Percentiles rank a stretch among this genome's conserved stretches.
Conservation (phyloP, 257 asterid genomes). For the Nyctanthes arbortristis region DNA sequence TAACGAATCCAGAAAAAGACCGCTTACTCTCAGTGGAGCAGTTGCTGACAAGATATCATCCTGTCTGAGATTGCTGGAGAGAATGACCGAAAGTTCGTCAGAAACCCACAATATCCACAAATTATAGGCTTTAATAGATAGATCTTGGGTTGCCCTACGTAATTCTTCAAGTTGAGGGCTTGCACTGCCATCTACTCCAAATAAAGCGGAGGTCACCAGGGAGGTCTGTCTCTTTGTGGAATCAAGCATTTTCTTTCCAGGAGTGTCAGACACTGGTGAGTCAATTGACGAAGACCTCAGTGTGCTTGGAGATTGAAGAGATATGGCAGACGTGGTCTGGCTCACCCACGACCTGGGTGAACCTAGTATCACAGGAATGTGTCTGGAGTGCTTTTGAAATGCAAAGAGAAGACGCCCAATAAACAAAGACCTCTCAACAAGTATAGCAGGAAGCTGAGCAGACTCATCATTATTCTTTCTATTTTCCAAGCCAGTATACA, state of each 20-base stretch:
- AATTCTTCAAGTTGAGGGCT: constrained; percentile 91
- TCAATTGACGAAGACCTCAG: constrained; percentile 48
- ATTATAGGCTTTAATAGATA: constrained; percentile 77
- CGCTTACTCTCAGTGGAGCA: constrained; percentile 76
- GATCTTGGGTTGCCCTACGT: constrained; percentile 67
- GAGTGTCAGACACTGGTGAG: constrained; percentile 50
- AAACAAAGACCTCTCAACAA: constrained; percentile 85
- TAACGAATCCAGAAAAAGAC: constrained; percentile 15
- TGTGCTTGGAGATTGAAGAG: constrained; percentile 39
- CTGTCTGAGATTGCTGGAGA: constrained; percentile 60
- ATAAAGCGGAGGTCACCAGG: constrained; percentile 64
- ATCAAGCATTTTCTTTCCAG: constrained; percentile 62
- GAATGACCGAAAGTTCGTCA: constrained; percentile 67
- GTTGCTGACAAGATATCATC: constrained; percentile 84
- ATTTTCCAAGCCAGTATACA: constrained; percentile 52
- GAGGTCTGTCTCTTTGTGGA: constrained; percentile 71
- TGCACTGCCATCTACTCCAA: constrained; percentile 68
- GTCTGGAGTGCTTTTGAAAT: constrained; percentile 90
- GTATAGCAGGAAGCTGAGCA: constrained; percentile 53
- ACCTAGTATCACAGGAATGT: constrained; percentile 87
- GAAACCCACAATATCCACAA: constrained; percentile 92
- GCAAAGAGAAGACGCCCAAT: constrained; percentile 93
- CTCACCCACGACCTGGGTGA: constrained; percentile 91
- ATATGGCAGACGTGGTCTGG: constrained; percentile 42
- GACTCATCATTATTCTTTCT: constrained; percentile 44